Evolutionary conservation across 106 monocot species (phyloP).

Genomic region (Dioscorea zingiberensis): DNA sequence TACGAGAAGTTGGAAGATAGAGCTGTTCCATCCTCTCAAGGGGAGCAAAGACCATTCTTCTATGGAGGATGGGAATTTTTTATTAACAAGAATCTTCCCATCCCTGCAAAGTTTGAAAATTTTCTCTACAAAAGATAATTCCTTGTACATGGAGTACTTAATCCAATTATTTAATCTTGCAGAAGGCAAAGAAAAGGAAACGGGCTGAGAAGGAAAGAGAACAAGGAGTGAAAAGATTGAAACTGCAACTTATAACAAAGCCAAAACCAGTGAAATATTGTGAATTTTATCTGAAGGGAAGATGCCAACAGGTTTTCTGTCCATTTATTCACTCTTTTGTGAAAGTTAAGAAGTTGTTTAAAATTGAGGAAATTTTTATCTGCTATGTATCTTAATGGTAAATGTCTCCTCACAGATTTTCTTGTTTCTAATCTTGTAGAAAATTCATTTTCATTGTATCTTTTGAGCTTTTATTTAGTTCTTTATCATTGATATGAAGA

Average conservation of each 20-base stretch:
- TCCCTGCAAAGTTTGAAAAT: too few species aligned
- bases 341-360: background rate
- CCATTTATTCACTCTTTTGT: background rate
- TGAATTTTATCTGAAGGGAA: constrained; percentile 65
- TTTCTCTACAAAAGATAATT: too few species aligned
- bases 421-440: too few species aligned
- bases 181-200: constrained; percentile 80
- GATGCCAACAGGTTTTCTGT: constrained; percentile 69
- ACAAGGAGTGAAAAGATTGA: constrained; percentile 78
- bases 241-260: constrained; percentile 54
- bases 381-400: background rate
- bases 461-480: too few species aligned
- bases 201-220: constrained; percentile 63
- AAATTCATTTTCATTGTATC: too few species aligned
- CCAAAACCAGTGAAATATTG: constrained; percentile 69
- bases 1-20: background rate
- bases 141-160: too few species aligned
- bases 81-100: too few species aligned
- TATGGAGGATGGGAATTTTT: too few species aligned
- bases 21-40: background rate
- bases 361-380: background rate
- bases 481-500: too few species aligned
- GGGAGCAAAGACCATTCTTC: background rate
- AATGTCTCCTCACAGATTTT: too few species aligned
- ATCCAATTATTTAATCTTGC: constrained; percentile 15